phyloP scores from a whole-genome alignment of 306 rosid genomes.

The Vicia faba region DNA sequence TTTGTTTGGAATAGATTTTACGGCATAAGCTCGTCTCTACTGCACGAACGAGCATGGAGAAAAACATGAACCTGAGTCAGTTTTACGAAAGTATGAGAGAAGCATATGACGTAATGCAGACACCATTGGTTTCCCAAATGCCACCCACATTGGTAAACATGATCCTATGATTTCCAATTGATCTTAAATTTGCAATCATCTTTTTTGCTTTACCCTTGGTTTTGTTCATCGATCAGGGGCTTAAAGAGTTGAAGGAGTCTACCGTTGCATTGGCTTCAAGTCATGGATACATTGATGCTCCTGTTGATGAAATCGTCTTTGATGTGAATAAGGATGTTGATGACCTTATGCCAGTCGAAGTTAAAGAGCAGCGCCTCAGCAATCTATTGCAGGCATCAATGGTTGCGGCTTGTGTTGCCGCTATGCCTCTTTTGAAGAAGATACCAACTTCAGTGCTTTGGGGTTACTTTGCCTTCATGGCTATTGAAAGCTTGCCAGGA shows the following conservation, averaged over 20 bases:
- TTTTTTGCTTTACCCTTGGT: conserved; percentile 26
- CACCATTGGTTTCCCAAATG: conserved; percentile 82
- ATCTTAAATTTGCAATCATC: conserved; percentile 19
- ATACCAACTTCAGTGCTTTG: conserved; percentile 95
- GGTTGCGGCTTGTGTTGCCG: conserved; percentile 84
- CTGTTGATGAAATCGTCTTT: conserved; percentile 79
- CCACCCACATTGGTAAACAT: conserved; percentile 76
- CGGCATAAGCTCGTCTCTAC: conserved; percentile 77
- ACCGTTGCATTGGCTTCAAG: conserved; percentile 73
- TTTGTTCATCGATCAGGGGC: conserved; percentile 56
- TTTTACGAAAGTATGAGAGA: conserved; percentile 80
- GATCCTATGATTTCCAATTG: conserved; percentile 29
- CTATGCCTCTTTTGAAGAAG: conserved; percentile 92
- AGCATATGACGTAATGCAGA: conserved; percentile 87
- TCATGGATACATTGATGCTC: conserved; percentile 85
- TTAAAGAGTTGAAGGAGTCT: conserved; percentile 83
- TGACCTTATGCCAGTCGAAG: conserved; percentile 91
- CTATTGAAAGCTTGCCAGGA: conserved; percentile 97
- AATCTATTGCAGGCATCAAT: conserved; percentile 82
- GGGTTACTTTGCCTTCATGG: conserved; percentile 99
- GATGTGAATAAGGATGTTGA: conserved; percentile 88
- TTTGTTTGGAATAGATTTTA: conserved; percentile 62
- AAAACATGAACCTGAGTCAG: conserved; percentile 74
- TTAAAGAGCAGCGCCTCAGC: conserved; percentile 94
- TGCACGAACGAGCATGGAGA: conserved; percentile 71